Conservation (phyloP, 2,329 filamentous ascomycete species). For the Colletotrichum cereale region DNA sequence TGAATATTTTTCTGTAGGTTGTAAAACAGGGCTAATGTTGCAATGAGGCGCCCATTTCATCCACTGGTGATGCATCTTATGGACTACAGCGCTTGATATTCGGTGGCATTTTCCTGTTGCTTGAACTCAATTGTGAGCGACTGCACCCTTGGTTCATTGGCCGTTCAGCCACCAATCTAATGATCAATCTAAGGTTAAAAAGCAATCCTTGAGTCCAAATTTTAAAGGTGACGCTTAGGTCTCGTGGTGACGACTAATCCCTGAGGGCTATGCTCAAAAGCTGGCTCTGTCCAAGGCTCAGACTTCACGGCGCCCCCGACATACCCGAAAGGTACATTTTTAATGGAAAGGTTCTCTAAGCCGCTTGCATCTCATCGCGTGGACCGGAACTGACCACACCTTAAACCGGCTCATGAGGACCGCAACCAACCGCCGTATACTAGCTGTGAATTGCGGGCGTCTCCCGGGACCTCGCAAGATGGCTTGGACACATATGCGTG, state of each 20-base stretch:
- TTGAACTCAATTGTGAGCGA: background rate
- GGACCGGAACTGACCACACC: too few species aligned
- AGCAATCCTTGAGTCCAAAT: too few species aligned
- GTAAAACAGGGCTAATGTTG: rapidly evolving
- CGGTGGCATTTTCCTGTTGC: background rate
- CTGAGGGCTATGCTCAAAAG: background rate
- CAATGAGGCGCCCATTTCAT: background rate
- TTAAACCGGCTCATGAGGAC: background rate
- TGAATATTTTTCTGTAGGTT: background rate
- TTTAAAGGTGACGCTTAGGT: background rate
- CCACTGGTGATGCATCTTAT: too few species aligned
- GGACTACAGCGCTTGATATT: background rate
- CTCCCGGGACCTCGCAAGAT: background rate
- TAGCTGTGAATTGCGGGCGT: conserved; percentile 1
- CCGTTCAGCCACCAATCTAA: background rate
- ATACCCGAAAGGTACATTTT: background rate
- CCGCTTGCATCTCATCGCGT: background rate
- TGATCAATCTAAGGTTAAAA: background rate
- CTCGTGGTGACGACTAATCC: background rate
- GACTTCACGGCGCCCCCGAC: conserved; percentile 1
- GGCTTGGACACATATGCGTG: conserved; percentile 5
- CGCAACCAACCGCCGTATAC: background rate
- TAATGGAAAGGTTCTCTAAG: background rate
- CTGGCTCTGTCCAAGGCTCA: background rate
- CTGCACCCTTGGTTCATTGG: background rate